phyloP scores from a whole-genome alignment of 2,329 filamentous ascomycete genomes.

The Talaromyces funiculosus region DNA sequence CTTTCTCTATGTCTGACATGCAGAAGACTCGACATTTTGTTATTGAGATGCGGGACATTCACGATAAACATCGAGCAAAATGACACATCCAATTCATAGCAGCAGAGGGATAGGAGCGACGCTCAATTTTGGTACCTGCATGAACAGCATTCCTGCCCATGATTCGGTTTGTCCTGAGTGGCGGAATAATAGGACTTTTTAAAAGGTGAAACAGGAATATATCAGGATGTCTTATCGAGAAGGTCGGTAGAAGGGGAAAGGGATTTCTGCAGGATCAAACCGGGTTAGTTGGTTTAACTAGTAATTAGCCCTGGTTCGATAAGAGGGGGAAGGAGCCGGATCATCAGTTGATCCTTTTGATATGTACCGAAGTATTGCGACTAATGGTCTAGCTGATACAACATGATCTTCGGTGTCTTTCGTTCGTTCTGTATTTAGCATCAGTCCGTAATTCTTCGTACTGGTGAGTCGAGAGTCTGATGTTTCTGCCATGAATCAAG shows the following conservation, averaged over 20 bases:
- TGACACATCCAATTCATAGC: not conserved
- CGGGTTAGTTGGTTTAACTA: not conserved
- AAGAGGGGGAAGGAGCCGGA: not conserved
- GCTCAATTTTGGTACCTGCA: not conserved
- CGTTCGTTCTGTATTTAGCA: not conserved
- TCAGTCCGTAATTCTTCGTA: not conserved
- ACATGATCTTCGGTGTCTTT: not conserved
- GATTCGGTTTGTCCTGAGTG: not conserved
- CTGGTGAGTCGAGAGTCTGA: not conserved
- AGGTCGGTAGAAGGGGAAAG: not conserved
- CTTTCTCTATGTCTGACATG: not conserved
- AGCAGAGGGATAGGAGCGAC: not conserved
- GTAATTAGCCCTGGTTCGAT: not conserved
- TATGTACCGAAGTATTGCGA: not conserved
- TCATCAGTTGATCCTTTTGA: slow-evolving; percentile 2
- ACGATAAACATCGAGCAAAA: not conserved
- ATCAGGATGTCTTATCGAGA: not conserved
- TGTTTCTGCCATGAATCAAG: not conserved
- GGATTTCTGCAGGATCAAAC: not conserved
- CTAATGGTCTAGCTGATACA: not conserved
- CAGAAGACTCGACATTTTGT: not conserved
- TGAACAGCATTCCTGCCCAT: not conserved
- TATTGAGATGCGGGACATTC: not conserved
- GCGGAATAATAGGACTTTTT: not conserved
- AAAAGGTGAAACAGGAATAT: not conserved